Conservation (phyloP, 345 rosid species). For the Murraya paniculata region DNA sequence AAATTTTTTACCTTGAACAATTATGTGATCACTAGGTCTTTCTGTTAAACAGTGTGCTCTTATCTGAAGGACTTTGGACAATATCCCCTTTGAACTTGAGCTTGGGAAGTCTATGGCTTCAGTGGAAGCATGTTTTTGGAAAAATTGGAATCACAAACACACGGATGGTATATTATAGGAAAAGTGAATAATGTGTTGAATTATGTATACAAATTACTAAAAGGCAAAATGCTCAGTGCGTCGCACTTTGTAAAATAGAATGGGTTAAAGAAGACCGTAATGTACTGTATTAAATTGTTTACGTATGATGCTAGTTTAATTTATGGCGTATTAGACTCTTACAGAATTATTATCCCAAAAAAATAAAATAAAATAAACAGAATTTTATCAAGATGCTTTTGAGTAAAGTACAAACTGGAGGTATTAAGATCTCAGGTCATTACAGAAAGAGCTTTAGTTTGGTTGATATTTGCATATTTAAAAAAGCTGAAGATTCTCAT, state of each 20-base stretch:
- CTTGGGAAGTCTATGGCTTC: not conserved
- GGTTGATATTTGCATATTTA: not conserved
- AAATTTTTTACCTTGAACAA: not conserved
- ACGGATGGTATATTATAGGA: too few relatives aligned
- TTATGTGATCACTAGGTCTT: not conserved
- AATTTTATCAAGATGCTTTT: not conserved
- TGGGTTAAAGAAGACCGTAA: not conserved
- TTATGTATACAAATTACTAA: not conserved
- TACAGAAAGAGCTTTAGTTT: not conserved
- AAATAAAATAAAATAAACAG: too few relatives aligned
- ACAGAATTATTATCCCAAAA: not conserved
- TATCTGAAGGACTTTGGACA: not conserved
- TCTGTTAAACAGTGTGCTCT: not conserved
- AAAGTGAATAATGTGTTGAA: too few relatives aligned
- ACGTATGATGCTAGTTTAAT: not conserved
- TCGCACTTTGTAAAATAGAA: too few relatives aligned
- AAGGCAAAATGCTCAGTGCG: not conserved
- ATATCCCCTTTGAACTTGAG: not conserved
- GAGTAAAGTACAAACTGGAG: not conserved
- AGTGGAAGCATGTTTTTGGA: too few relatives aligned
- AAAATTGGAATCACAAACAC: too few relatives aligned
- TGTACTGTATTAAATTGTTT: not conserved
- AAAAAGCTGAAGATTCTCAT: too few relatives aligned
- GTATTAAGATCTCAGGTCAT: not conserved
- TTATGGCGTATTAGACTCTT: not conserved